Percentiles rank a stretch among this genome's conserved stretches.
Conservation (phyloP, 139 green algal species). For the Tetraselmis striata region DNA sequence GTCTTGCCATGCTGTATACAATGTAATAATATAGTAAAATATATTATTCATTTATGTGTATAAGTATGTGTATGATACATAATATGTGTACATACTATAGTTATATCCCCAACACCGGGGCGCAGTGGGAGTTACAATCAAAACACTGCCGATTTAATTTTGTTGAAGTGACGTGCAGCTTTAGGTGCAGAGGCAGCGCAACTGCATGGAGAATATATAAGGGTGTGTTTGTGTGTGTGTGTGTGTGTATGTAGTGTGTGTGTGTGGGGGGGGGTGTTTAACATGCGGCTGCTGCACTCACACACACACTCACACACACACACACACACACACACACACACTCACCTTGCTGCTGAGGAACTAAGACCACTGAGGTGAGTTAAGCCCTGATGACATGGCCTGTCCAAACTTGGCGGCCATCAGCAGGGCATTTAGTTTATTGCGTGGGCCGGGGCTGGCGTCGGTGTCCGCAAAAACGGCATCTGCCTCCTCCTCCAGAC, state of each 20-base stretch:
- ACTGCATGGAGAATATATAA: too few species aligned
- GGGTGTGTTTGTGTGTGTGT: background rate
- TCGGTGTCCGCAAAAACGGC: background rate
- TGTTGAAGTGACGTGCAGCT: too few species aligned
- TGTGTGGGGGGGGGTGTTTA: background rate
- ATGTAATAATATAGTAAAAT: too few species aligned
- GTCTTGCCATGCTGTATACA: too few species aligned
- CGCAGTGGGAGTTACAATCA: background rate
- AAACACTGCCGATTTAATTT: background rate
- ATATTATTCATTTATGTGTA: too few species aligned
- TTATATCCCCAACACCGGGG: too few species aligned
- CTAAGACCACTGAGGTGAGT: background rate
- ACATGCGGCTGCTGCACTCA: background rate
- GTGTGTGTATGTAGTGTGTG: background rate
- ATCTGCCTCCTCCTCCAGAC: background rate
- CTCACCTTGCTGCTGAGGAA: background rate
- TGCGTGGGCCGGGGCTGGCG: background rate
- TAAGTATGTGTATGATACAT: too few species aligned
- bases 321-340: background rate
- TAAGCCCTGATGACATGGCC: background rate
- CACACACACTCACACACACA: background rate
- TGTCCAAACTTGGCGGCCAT: background rate
- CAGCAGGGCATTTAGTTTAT: background rate
- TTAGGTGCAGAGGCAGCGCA: too few species aligned
- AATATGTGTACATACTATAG: too few species aligned